Conservation (phyloP, 1,284 basidiomycete genomes). For the Ceratobasidium theobromae region DNA sequence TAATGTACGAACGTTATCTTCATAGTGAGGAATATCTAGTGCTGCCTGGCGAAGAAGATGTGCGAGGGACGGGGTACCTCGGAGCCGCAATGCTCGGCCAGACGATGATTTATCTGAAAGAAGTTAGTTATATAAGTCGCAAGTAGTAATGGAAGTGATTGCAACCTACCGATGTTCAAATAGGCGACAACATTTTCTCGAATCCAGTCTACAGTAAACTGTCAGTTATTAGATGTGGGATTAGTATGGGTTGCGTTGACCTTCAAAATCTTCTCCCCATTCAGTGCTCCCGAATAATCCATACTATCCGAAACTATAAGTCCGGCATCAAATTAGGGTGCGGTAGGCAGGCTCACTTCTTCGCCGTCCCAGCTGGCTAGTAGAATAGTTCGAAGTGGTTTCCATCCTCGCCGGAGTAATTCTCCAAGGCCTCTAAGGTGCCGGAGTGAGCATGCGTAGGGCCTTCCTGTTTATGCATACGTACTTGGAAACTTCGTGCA, state of each 20-base stretch:
- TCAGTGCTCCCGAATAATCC: constrained; percentile 87
- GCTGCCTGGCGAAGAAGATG: constrained; percentile 70
- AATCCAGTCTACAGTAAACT: constrained; percentile 60
- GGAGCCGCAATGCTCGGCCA: constrained; percentile 62
- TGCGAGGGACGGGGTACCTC: constrained; percentile 77
- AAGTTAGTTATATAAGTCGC: neutral
- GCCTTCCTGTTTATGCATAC: neutral
- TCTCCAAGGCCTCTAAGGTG: constrained; percentile 69
- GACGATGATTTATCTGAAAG: constrained; percentile 60
- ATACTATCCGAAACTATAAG: constrained; percentile 51
- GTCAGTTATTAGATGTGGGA: neutral
- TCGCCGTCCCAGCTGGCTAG: constrained; percentile 93
- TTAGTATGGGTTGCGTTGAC: neutral
- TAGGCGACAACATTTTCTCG: constrained; percentile 78
- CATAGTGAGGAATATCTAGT: constrained; percentile 60
- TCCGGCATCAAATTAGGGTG: neutral
- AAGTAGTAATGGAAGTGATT: neutral
- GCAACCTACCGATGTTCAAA: constrained; percentile 75
- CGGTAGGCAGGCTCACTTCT: constrained; percentile 55
- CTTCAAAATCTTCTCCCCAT: constrained; percentile 81
- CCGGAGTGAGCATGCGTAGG: neutral
- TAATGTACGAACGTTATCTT: constrained; percentile 42
- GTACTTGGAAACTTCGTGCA: constrained; percentile 62
- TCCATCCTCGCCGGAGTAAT: constrained; percentile 78
- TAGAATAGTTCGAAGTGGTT: constrained; percentile 81